Evolutionary conservation across 805 yeast species (phyloP).

Genomic region (Saccharomycopsis sp.): DNA sequence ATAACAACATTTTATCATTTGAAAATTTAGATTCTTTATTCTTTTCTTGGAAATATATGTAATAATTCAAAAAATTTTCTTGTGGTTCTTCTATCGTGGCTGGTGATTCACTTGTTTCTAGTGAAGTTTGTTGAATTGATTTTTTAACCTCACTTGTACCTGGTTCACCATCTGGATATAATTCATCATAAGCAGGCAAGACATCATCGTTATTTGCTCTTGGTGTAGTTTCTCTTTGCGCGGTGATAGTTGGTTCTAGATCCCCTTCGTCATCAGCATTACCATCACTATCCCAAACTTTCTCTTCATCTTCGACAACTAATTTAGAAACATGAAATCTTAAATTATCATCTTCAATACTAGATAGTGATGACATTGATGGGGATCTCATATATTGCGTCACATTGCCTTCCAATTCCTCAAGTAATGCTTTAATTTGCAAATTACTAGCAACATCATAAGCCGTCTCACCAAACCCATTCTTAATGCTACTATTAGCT

Average conservation of each 20-base stretch:
- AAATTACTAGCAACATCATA: conserved; percentile 35
- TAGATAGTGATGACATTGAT: conserved; percentile 18
- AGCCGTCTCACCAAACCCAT: conserved; percentile 44
- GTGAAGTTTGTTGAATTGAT: conserved; percentile 14
- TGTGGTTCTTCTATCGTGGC: conserved; percentile 17
- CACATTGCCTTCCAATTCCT: conserved; percentile 19
- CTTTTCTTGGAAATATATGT: conserved; percentile 20
- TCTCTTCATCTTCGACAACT: conserved; percentile 3
- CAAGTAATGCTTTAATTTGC: conserved; percentile 27
- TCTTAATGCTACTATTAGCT: conserved; percentile 47
- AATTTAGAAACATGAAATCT: conserved; percentile 31
- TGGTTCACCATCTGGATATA: conserved; percentile 49
- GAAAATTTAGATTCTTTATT: conserved; percentile 37
- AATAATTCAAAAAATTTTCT: conserved; percentile 29
- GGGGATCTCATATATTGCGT: background rate
- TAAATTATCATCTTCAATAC: conserved; percentile 25
- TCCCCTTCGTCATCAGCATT: conserved; percentile 16
- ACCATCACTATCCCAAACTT: conserved; percentile 2
- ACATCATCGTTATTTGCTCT: conserved; percentile 34
- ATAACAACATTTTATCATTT: conserved; percentile 77
- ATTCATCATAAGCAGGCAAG: conserved; percentile 69
- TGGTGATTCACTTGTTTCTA: conserved; percentile 2
- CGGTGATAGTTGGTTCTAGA: conserved; percentile 27
- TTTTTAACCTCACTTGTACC: conserved; percentile 19
- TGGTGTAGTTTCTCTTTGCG: conserved; percentile 22